phyloP scores from a whole-genome alignment of 1,284 basidiomycete genomes.

The Leccinum subrobustum region DNA sequence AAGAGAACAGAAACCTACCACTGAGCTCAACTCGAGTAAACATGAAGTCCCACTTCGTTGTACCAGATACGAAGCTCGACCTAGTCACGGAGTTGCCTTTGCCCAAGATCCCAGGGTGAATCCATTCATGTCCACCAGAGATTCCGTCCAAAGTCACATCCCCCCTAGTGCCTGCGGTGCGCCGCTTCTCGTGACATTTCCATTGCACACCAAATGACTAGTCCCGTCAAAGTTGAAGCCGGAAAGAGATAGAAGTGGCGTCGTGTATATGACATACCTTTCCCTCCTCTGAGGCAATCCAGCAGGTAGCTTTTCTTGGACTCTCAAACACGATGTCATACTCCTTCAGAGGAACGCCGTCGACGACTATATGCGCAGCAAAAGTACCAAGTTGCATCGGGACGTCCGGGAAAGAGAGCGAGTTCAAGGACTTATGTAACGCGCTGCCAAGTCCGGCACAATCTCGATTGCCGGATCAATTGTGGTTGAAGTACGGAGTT shows the following conservation, averaged over 20 bases:
- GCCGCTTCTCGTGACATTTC: slow-evolving; percentile 4
- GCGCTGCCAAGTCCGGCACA: no score
- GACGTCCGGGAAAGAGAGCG: background rate
- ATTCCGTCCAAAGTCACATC: slow-evolving; percentile 7
- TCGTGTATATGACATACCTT: slow-evolving; percentile 11
- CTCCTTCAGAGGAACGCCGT: background rate
- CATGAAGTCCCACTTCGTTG: slow-evolving; percentile 4
- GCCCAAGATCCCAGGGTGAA: background rate
- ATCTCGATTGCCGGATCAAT: no score
- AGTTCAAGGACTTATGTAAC: no score
- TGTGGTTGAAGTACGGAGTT: no score
- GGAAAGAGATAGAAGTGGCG: background rate
- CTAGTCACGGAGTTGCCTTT: background rate
- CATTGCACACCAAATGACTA: slow-evolving; percentile 16
- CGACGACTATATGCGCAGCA: background rate
- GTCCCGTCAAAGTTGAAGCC: background rate
- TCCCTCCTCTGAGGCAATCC: slow-evolving; percentile 9
- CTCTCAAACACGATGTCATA: background rate
- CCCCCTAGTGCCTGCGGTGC: background rate
- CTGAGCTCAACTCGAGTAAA: slow-evolving; percentile 18
- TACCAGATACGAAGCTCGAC: background rate
- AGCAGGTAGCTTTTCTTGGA: background rate
- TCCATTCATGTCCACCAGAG: fast-evolving
- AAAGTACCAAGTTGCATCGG: background rate
- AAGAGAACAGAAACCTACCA: slow-evolving; percentile 1